Evolutionary conservation across 805 yeast species (phyloP).

Genomic region (Cyberlindnera xishuangbannaensis): DNA sequence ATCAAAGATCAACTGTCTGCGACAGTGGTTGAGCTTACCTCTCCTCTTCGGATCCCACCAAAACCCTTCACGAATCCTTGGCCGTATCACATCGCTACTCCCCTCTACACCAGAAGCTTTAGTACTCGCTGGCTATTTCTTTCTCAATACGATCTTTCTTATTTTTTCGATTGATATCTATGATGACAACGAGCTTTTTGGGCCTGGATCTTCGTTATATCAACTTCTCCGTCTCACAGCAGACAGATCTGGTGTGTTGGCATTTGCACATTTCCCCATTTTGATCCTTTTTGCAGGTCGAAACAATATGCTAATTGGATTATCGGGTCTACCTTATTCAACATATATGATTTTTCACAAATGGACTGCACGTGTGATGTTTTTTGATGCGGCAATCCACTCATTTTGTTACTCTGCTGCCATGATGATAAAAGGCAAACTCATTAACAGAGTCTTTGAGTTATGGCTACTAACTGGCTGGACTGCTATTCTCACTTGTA

Average conservation of each 20-base stretch:
- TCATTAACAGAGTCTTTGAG: background rate
- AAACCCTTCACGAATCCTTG: constrained; percentile 13
- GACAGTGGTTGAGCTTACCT: constrained; percentile 18
- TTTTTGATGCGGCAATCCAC: constrained; percentile 43
- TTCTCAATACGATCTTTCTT: constrained; percentile 12
- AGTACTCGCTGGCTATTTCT: constrained; percentile 29
- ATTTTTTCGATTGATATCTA: constrained; percentile 10
- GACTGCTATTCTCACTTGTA: constrained; percentile 8
- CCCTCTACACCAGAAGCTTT: constrained; percentile 23
- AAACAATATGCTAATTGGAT: constrained; percentile 55
- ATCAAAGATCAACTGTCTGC: constrained; percentile 9
- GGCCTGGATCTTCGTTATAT: constrained; percentile 9
- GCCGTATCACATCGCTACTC: constrained; percentile 13
- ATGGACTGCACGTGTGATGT: constrained; percentile 48
- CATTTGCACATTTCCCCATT: constrained; percentile 44
- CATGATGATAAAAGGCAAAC: constrained; percentile 1
- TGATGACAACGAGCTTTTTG: constrained; percentile 17
- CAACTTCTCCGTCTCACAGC: constrained; percentile 9
- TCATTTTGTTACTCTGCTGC: constrained; percentile 18
- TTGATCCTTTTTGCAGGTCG: constrained; percentile 63
- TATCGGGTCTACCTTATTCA: constrained; percentile 60
- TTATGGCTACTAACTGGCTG: constrained; percentile 19
- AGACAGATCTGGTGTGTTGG: constrained; percentile 22
- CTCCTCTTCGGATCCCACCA: constrained; percentile 18
- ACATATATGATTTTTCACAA: constrained; percentile 65